Percentiles rank a stretch among this genome's conserved stretches.
phyloP scores from a whole-genome alignment of 306 rosid species.

The Pterocarpus macrocarpus region DNA sequence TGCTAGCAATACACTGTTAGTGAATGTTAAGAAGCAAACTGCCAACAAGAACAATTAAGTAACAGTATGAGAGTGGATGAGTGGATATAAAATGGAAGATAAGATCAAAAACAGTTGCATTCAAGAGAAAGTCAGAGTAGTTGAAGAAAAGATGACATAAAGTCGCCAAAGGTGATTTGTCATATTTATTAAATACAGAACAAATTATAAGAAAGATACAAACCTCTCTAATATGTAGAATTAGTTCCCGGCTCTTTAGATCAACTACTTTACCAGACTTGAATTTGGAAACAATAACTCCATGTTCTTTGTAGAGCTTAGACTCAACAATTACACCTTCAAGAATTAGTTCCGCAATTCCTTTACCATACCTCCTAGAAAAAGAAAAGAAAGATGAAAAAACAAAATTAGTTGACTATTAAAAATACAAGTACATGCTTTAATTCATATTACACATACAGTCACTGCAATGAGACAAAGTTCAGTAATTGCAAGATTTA shows the following conservation, averaged over 20 bases:
- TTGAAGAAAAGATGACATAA: conserved; percentile 5
- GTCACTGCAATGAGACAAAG: neutral
- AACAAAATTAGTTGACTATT: conserved; percentile 17
- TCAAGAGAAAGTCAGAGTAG: neutral
- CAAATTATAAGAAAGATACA: conserved; percentile 24
- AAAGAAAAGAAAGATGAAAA: conserved; percentile 1
- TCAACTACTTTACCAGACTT: conserved; percentile 69
- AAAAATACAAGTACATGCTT: conserved; percentile 20
- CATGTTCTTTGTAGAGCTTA: conserved; percentile 68
- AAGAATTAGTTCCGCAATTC: conserved; percentile 71
- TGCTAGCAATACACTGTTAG: no score
- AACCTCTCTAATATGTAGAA: conserved; percentile 65
- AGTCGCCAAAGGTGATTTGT: neutral
- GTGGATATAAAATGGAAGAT: neutral
- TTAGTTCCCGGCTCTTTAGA: conserved; percentile 63
- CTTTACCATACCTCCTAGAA: conserved; percentile 61
- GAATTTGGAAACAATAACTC: conserved; percentile 56
- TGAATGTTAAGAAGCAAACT: neutral
- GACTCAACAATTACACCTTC: conserved; percentile 69
- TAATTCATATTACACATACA: conserved; percentile 7
- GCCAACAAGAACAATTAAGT: neutral
- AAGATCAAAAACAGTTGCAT: neutral
- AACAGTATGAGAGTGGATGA: neutral
- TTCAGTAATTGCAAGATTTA: conserved; percentile 1
- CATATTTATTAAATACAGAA: conserved; percentile 22